phyloP scores from a whole-genome alignment of 495 filamentous ascomycete genomes.

The Terfezia claveryi region DNA sequence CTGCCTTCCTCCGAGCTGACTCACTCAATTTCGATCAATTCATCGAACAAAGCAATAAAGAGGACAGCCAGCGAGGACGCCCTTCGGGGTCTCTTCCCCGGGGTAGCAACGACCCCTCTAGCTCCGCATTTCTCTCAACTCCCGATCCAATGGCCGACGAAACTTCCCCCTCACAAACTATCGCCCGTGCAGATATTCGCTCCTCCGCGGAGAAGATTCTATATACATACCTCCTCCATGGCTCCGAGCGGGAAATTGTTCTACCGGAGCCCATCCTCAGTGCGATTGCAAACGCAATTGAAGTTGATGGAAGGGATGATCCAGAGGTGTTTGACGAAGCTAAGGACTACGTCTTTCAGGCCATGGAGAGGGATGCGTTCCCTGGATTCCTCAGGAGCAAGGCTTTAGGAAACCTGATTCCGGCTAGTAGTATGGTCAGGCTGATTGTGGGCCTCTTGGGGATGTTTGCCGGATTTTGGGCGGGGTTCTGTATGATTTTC shows the following conservation, averaged over 20 bases:
- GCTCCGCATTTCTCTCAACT: conserved; percentile 16
- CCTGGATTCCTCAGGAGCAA: conserved; percentile 88
- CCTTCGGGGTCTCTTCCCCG: conserved; percentile 34
- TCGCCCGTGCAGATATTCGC: conserved; percentile 65
- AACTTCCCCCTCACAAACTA: conserved; percentile 62
- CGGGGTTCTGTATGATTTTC: conserved; percentile 78
- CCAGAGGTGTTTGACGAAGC: conserved; percentile 92
- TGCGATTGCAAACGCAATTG: conserved; percentile 60
- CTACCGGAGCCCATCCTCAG: conserved; percentile 68
- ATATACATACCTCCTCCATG: conserved; percentile 80
- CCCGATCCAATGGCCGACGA: conserved; percentile 37
- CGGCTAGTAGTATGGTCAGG: conserved; percentile 60
- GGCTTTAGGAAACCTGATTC: conserved; percentile 84
- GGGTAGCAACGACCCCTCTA: conserved; percentile 4
- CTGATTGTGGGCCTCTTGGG: conserved; percentile 66
- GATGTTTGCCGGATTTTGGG: conserved; percentile 85
- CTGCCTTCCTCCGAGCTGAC: conserved; percentile 48
- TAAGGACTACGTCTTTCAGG: conserved; percentile 98
- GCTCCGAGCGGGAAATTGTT: conserved; percentile 84
- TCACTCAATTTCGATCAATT: conserved; percentile 27
- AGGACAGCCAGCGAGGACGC: too few species aligned
- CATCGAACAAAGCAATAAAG: conserved; percentile 13
- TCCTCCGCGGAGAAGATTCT: conserved; percentile 93
- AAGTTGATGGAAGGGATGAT: conserved; percentile 76
- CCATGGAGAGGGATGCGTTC: conserved; percentile 97